These are phyloP conservation scores for Macrolepiota dolichaula DNA, from an alignment of 768 basidiomycete genomes.

Conservation along the genomic window DNA sequence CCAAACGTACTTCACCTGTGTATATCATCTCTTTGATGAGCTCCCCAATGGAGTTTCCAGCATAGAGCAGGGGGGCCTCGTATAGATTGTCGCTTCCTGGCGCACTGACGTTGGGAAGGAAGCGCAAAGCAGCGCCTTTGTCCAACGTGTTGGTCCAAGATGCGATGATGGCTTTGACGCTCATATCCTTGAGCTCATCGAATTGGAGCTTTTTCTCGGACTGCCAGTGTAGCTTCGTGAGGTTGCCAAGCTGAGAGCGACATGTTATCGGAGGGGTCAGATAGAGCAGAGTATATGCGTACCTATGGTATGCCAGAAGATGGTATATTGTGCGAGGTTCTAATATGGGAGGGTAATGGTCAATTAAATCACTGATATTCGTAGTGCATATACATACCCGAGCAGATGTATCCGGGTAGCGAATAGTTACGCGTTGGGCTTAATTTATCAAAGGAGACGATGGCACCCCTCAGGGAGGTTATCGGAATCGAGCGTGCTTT, in stretches of 20 bases:
- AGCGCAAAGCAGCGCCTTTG: constrained; percentile 25
- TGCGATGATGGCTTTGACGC: constrained; percentile 22
- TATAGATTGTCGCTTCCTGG: constrained; percentile 20
- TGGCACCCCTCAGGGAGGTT: constrained; percentile 18
- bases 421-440: constrained; percentile 28
- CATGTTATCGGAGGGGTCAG: not conserved
- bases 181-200: constrained; percentile 15
- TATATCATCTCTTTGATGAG: constrained; percentile 21
- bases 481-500: constrained; percentile 16
- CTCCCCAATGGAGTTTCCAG: constrained; percentile 26
- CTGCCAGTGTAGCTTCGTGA: constrained; percentile 29
- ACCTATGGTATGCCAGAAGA: constrained; percentile 21
- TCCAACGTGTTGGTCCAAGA: constrained; percentile 27
- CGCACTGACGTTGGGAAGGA: constrained; percentile 25
- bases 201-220: constrained; percentile 25
- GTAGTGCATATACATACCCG: constrained; percentile 17
- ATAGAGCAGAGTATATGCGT: not conserved
- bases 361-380: not conserved
- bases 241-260: constrained; percentile 22
- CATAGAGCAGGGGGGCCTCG: constrained; percentile 25
- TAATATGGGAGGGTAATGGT: not conserved
- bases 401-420: constrained; percentile 23
- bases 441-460: constrained; percentile 29
- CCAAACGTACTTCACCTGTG: constrained; percentile 17
- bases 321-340: constrained; percentile 21